phyloP scores from a whole-genome alignment of 73 alveolate genomes.

The Paramecium biaurelia region DNA sequence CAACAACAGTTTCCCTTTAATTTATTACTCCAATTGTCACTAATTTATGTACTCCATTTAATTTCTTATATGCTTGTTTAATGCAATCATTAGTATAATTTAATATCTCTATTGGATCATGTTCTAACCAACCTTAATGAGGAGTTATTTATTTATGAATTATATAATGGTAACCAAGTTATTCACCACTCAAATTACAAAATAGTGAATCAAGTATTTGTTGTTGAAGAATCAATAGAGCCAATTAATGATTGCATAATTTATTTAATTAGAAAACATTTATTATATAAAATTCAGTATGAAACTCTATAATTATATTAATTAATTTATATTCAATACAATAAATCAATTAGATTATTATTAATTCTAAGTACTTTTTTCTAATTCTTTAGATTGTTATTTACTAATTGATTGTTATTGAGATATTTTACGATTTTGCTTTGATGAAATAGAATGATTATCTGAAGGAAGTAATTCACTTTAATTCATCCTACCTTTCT shows the following conservation, averaged over 20 bases:
- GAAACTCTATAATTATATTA: too few species aligned
- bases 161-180: background rate
- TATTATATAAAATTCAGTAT: too few species aligned
- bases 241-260: background rate
- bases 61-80: constrained; percentile 53
- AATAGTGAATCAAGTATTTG: background rate
- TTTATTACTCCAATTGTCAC: constrained; percentile 78
- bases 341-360: background rate
- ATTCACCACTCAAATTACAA: background rate
- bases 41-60: constrained; percentile 33
- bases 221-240: background rate
- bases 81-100: constrained; percentile 51
- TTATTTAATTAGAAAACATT: background rate
- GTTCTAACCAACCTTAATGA: constrained; percentile 86
- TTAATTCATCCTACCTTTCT: background rate
- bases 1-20: constrained; percentile 87
- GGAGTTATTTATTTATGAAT: constrained; percentile 73
- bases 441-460: background rate
- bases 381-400: background rate
- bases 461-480: background rate
- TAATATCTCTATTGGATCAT: constrained; percentile 80
- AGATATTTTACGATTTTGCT: background rate
- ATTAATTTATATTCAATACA: background rate
- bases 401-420: background rate
- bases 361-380: background rate